Evolutionary conservation across 1,284 basidiomycete genomes (phyloP).

Genomic region (Papiliotrema flavescens): DNA sequence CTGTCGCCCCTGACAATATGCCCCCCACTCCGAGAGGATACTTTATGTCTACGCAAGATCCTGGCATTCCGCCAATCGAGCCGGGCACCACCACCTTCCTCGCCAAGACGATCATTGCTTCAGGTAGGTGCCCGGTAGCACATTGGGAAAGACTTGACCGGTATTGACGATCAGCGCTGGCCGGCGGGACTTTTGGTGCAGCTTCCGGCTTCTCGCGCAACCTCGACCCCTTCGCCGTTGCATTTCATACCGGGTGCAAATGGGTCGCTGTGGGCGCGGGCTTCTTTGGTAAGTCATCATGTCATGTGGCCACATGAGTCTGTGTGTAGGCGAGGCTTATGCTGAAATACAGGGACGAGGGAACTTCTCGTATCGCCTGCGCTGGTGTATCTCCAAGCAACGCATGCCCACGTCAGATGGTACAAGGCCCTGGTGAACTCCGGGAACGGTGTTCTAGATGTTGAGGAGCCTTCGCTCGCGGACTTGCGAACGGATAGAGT

Average conservation of each 20-base stretch:
- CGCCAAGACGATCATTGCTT: conserved; percentile 24
- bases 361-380: conserved; percentile 46
- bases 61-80: conserved; percentile 14
- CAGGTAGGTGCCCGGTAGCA: conserved; percentile 17
- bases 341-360: conserved; percentile 22
- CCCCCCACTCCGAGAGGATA: too few species aligned
- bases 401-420: conserved; percentile 14
- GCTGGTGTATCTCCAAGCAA: conserved; percentile 10
- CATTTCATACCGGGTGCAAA: background rate
- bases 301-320: too few species aligned
- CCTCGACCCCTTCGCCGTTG: background rate
- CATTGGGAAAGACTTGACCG: background rate
- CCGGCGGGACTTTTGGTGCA: background rate
- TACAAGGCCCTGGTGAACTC: conserved; percentile 3
- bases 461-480: too few species aligned
- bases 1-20: too few species aligned
- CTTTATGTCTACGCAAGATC: too few species aligned
- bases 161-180: background rate
- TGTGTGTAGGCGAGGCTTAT: too few species aligned
- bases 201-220: background rate
- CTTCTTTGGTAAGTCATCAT: conserved; percentile 2
- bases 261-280: background rate
- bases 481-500: conserved; percentile 11
- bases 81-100: conserved; percentile 33
- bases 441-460: conserved; percentile 5